These are phyloP conservation scores for Pseudogymnoascus sp. DNA, from an alignment of 2,329 filamentous ascomycete genomes.

Conservation along the genomic window DNA sequence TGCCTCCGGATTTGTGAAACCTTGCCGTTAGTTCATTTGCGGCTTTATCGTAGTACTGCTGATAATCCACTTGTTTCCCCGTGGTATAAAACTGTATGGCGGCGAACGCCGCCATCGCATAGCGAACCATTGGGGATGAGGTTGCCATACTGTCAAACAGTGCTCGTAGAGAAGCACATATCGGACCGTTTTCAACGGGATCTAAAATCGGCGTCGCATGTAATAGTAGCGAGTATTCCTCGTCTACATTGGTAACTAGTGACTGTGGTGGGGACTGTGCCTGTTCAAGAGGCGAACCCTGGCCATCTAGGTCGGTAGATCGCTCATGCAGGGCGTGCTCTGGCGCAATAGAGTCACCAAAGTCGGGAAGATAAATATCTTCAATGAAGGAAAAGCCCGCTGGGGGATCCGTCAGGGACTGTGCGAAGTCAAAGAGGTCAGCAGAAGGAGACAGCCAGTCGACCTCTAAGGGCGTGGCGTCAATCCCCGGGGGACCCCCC, in stretches of 20 bases:
- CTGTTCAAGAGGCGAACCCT: neutral
- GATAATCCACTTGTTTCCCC: constrained; percentile 4
- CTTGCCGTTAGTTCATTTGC: neutral
- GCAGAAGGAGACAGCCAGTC: constrained; percentile 3
- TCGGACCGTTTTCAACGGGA: neutral
- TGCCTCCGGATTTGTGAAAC: neutral
- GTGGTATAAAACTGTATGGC: neutral
- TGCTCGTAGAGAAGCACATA: constrained; percentile 1
- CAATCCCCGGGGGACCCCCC: neutral
- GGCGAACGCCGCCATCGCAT: constrained; percentile 1
- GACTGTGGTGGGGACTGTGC: neutral
- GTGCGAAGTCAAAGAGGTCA: constrained; percentile 1
- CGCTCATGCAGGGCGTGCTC: neutral
- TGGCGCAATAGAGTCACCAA: neutral
- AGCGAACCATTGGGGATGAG: neutral
- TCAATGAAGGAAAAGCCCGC: neutral
- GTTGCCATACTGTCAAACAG: constrained; percentile 4
- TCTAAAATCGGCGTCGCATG: constrained; percentile 1
- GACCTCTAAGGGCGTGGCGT: neutral
- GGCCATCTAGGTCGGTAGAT: neutral
- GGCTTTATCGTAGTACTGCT: neutral
- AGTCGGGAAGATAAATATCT: neutral
- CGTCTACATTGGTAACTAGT: constrained; percentile 1
- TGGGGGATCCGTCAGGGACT: neutral
- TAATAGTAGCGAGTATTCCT: constrained; percentile 6